phyloP scores from a whole-genome alignment of 2,329 filamentous ascomycete genomes.

The Aspergillus sergii region DNA sequence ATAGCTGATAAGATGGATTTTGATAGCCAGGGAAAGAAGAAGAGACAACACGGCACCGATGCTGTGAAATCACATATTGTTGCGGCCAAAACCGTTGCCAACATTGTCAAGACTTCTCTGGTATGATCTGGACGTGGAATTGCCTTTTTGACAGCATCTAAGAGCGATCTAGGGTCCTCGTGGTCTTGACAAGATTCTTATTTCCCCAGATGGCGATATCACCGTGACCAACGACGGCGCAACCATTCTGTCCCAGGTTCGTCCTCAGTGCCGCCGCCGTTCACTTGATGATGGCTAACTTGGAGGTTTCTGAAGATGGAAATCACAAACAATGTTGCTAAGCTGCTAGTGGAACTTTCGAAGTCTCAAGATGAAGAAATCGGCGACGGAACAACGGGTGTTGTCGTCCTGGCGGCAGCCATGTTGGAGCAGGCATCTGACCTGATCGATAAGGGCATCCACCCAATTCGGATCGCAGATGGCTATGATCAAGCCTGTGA shows the following conservation, averaged over 20 bases:
- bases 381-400: conserved; percentile 95
- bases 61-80: conserved; percentile 98
- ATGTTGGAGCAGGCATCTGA: conserved; percentile 95
- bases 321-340: conserved; percentile 96
- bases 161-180: conserved; percentile 68
- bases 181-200: conserved; percentile 97
- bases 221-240: conserved; percentile 99
- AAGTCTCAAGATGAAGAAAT: conserved; percentile 99
- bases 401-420: conserved; percentile 92
- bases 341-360: conserved; percentile 92
- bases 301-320: conserved; percentile 72
- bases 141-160: conserved; percentile 15
- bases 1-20: conserved; percentile 12
- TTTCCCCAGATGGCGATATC: conserved; percentile 97
- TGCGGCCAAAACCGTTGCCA: conserved; percentile 91
- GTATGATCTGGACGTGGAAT: conserved; percentile 43
- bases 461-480: conserved; percentile 97
- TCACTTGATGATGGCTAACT: conserved; percentile 18
- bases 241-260: conserved; percentile 80
- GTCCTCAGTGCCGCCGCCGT: conserved; percentile 18
- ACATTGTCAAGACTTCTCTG: conserved; percentile 95
- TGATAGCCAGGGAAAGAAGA: conserved; percentile 90
- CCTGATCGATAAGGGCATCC: conserved; percentile 99
- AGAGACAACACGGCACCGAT: conserved; percentile 93
- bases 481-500: conserved; percentile 98